Base-by-base conservation (phyloP, 2,329 filamentous ascomycete species). In the Fonsecaea multimorphosa region DNA sequence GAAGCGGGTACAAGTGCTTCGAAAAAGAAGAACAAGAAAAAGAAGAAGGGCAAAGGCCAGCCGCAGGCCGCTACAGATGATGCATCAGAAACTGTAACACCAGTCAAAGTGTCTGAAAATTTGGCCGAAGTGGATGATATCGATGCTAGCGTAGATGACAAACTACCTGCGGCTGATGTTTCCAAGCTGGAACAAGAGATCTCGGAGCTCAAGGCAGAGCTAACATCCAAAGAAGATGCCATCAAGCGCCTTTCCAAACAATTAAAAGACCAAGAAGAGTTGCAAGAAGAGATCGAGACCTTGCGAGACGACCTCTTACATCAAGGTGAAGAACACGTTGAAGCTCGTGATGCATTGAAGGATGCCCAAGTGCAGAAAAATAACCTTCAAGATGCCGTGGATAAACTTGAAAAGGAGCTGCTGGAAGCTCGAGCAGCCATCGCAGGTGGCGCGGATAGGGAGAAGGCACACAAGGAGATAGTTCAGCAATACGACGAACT, bases 11-110 rank as follows among this genome's bases (percentile, higher is more conserved):
- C 63, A 3, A 9, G 72, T 6, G 57, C 67, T 5, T 68, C 68
- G 8, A 75, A 92, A 78, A 93, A 91, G 77, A 96, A 93, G 70
- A 91, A 91, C 76, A 96, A 94, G 82, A 97, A 96, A 85, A 91
- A 89, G 78, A 94, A 93, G 81, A 87, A 86, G 19, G 86, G 84
- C 34, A 87, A 85, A 69, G 77, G 77, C 6, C 64, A 61, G 29
- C 46, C 62, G 34, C 22, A 58, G 73, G 19, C 72, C 77, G 69
- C 74, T 7, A 76, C 80, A 22, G 70, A 76, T 29, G 74, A 75
- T 49, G 81, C 83, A 61, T 72, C 78, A 4, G 78, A 81, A 16
- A 73, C 76, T 0, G 78, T 81, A 12, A 73, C 76, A 0, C 74
- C 77, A 4, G 64, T 74, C 14, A 74, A 75, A 58, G 74, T 74